Percentiles rank a stretch among this genome's conserved stretches.
These are phyloP conservation scores for Prunus padus DNA, from an alignment of 306 rosid species.

Conservation along the genomic window DNA sequence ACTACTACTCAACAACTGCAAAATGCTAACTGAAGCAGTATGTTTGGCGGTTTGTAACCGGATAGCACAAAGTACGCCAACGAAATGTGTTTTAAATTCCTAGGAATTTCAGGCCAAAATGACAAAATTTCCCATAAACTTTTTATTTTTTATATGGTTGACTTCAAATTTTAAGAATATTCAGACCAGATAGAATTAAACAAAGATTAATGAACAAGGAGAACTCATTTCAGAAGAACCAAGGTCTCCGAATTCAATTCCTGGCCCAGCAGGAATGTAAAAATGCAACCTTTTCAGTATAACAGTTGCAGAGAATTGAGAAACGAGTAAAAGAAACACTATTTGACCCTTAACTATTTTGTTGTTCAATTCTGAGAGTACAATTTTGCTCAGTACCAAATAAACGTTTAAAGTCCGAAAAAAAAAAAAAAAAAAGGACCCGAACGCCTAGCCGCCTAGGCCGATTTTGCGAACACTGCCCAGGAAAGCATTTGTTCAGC, in stretches of 20 bases:
- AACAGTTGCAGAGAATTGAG: neutral
- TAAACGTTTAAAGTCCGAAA: neutral
- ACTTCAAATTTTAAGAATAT: neutral
- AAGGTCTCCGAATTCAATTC: neutral
- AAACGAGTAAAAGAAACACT: neutral
- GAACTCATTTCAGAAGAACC: neutral
- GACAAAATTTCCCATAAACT: neutral
- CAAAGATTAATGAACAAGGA: neutral
- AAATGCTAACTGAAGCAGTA: neutral
- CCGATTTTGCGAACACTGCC: neutral
- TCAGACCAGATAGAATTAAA: neutral
- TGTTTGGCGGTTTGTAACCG: no score
- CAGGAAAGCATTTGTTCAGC: neutral
- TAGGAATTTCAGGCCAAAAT: neutral
- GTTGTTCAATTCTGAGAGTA: neutral
- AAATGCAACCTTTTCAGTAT: neutral
- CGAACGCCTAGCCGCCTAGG: no score
- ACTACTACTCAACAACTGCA: conserved; percentile 4
- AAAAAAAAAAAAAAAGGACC: neutral
- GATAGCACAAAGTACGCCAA: neutral
- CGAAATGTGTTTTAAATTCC: neutral
- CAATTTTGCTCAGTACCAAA: neutral
- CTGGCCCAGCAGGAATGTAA: neutral
- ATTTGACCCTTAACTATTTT: neutral
- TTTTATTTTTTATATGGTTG: neutral